phyloP scores from a whole-genome alignment of 768 basidiomycete genomes.

The Tylopilus sp. region DNA sequence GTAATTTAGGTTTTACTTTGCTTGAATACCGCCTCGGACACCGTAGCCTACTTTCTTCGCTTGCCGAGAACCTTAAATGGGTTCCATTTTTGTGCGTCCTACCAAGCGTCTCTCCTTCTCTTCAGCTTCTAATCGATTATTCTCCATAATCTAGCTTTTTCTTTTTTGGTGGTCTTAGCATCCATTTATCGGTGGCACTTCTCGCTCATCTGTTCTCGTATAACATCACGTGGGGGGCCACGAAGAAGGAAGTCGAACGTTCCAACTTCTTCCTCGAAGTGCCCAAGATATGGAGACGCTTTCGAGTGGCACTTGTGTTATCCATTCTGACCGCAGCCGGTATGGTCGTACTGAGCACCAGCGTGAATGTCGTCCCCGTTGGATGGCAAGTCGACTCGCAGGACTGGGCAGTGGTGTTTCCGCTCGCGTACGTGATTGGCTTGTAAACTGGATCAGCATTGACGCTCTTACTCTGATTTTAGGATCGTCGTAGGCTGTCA shows the following conservation, averaged over 20 bases:
- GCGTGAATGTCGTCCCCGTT: constrained; percentile 45
- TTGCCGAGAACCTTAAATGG: constrained; percentile 28
- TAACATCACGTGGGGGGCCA: constrained; percentile 57
- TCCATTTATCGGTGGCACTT: constrained; percentile 50
- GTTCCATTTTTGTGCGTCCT: constrained; percentile 37
- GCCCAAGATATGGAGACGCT: constrained; percentile 77
- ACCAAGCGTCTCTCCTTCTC: not conserved
- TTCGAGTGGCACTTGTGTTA: constrained; percentile 59
- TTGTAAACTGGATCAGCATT: not conserved
- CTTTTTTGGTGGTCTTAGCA: constrained; percentile 55
- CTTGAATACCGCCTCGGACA: constrained; percentile 71
- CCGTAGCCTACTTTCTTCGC: constrained; percentile 16
- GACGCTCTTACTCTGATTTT: not conserved
- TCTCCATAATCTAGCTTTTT: constrained; percentile 34
- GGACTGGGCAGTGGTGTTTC: constrained; percentile 73
- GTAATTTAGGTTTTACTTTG: constrained; percentile 70
- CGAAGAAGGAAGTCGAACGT: constrained; percentile 79
- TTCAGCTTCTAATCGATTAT: not conserved
- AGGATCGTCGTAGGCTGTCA: constrained; percentile 59
- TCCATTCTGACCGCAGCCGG: constrained; percentile 45
- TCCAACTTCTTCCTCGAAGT: constrained; percentile 94
- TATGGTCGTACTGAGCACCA: constrained; percentile 55
- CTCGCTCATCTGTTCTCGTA: constrained; percentile 58
- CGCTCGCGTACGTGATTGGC: constrained; percentile 48
- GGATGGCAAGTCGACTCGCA: constrained; percentile 62